phyloP scores from a whole-genome alignment of 108 stramenopile genomes.

The Cyclotella kingstonii region DNA sequence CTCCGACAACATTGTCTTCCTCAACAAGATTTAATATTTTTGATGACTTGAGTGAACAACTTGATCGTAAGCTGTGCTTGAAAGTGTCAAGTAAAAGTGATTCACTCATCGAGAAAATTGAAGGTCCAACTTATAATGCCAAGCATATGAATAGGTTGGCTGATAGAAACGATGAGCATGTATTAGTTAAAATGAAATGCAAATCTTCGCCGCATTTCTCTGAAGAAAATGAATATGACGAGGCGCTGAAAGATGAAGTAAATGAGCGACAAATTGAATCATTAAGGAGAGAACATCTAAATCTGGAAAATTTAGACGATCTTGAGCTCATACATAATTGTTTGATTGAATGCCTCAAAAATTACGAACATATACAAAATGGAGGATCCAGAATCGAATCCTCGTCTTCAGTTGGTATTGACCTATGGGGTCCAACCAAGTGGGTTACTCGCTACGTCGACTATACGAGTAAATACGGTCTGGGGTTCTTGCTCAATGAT shows the following conservation, averaged over 20 bases:
- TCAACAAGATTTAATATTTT: conserved; percentile 41
- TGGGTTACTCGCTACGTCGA: conserved; percentile 98
- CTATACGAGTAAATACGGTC: conserved; percentile 97
- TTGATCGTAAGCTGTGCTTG: conserved; percentile 8
- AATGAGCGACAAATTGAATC: conserved; percentile 2
- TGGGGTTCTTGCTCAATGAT: conserved; percentile 93
- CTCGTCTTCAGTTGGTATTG: conserved; percentile 29
- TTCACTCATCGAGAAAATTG: not conserved
- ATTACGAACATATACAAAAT: conserved; percentile 38
- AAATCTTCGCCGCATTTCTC: conserved; percentile 3
- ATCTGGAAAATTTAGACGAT: conserved; percentile 34
- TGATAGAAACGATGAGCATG: conserved; percentile 21
- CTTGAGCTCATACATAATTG: conserved; percentile 56
- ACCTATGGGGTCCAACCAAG: conserved; percentile 57
- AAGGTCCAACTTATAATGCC: not conserved
- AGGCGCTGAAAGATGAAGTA: not conserved
- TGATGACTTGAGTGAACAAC: conserved; percentile 28
- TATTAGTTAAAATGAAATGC: conserved; percentile 20
- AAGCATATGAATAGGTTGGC: conserved; percentile 17
- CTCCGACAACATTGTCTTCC: not conserved
- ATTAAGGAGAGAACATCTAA: not conserved
- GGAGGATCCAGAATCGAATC: conserved; percentile 43
- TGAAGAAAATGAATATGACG: not conserved
- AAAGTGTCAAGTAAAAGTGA: conserved; percentile 4
- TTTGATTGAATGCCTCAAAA: conserved; percentile 33